Percentiles rank a stretch among this genome's conserved stretches.
These are phyloP conservation scores for Fusarium sp. DNA, from an alignment of 2,329 filamentous ascomycete species.

Conservation along the genomic window DNA sequence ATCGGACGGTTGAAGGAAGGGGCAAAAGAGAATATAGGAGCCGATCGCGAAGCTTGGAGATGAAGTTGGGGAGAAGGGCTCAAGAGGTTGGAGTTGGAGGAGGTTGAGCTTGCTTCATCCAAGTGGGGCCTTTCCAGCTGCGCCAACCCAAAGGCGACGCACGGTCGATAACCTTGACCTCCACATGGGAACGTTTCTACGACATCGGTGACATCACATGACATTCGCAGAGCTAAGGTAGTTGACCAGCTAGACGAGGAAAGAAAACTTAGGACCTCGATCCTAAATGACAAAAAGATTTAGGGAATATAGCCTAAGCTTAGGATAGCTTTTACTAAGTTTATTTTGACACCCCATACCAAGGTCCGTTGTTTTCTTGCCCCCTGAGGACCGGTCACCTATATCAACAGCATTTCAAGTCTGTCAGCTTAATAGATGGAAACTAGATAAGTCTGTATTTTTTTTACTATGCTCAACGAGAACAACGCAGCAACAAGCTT, in stretches of 20 bases:
- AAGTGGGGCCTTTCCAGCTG: slow-evolving; percentile 46
- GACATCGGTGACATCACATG: slow-evolving; percentile 52
- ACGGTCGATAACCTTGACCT: slow-evolving; percentile 41
- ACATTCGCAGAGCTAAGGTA: slow-evolving; percentile 37
- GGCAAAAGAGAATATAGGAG: slow-evolving; percentile 25
- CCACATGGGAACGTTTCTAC: slow-evolving; percentile 16
- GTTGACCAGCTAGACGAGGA: not conserved
- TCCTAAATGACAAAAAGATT: no score
- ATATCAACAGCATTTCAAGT: not conserved
- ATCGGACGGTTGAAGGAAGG: slow-evolving; percentile 23
- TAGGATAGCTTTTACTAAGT: no score
- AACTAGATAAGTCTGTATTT: not conserved
- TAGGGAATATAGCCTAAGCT: no score
- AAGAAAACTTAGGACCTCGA: no score
- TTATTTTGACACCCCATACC: no score
- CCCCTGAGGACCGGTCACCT: no score
- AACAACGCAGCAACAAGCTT: slow-evolving; percentile 1
- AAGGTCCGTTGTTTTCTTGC: no score
- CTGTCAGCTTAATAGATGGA: not conserved
- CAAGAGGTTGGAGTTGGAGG: slow-evolving; percentile 52
- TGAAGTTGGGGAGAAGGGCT: slow-evolving; percentile 41
- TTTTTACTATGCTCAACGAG: not conserved
- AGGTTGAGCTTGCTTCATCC: slow-evolving; percentile 52
- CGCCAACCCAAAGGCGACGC: slow-evolving; percentile 42
- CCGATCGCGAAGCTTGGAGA: slow-evolving; percentile 34